Evolutionary conservation across 164 flowering plant species (phyloP), one percentile per base, ranked within the genome.

Genomic region (Warburgia ugandensis): DNA sequence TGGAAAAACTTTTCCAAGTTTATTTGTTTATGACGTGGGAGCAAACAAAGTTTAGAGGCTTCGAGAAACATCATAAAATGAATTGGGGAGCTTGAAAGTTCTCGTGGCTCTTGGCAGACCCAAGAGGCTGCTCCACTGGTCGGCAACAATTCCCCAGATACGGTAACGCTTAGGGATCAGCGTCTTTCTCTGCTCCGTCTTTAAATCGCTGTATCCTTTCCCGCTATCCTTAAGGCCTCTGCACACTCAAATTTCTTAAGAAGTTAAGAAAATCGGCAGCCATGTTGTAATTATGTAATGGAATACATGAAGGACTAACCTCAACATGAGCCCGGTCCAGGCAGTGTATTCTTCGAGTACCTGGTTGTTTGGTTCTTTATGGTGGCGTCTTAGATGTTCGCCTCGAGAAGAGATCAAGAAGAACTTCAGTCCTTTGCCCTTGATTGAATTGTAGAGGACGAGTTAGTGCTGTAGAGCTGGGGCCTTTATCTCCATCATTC

Each of bases 1-100:
- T n/a, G n/a, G n/a, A n/a, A n/a, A n/a, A n/a, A n/a, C n/a, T n/a
- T n/a, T n/a, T n/a, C n/a, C n/a, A n/a, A n/a, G n/a, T n/a, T n/a
- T n/a, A n/a, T n/a, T n/a, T n/a, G n/a, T n/a, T n/a, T n/a, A n/a
- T n/a, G n/a, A n/a, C n/a, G n/a, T n/a, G n/a, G n/a, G n/a, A n/a
- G n/a, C n/a, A n/a, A n/a, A n/a, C n/a, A n/a, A n/a, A n/a, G n/a
- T n/a, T n/a, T n/a, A n/a, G n/a, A n/a, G n/a, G n/a, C n/a, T n/a
- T 63, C 41, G 77, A 42, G 79, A 38, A 20, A 67, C 61, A 40
- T 75, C 74, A 61, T 84, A 86, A 13, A 84, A 35, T 29, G 87
- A 69, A 50, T 84, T 84, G 20, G 92, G 87, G 21, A 87, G 80
- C 74, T 84, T 84, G 77, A 79, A 86, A 20, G 78, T 64, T 59